Conservation (phyloP, 2,329 filamentous ascomycete species). For the Phyllosticta citriasiana region DNA sequence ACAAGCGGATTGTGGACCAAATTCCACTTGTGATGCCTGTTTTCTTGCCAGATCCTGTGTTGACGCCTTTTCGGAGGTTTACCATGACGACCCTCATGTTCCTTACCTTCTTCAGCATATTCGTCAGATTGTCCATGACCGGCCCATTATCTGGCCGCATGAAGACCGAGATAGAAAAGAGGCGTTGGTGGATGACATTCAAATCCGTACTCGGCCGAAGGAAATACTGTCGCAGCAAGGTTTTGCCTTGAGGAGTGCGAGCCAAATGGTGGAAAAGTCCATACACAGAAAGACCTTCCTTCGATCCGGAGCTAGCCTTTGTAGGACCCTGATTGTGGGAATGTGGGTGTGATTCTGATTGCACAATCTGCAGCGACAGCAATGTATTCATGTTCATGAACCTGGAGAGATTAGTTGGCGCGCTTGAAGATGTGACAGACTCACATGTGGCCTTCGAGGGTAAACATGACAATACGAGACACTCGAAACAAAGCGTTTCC, state of each 20-base stretch:
- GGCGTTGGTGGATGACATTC: conserved; percentile 57
- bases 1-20: conserved; percentile 64
- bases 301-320: conserved; percentile 51
- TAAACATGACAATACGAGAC: conserved; percentile 62
- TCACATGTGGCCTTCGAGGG: conserved; percentile 52
- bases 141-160: conserved; percentile 57
- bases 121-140: conserved; percentile 45
- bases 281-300: conserved; percentile 75
- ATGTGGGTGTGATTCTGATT: conserved; percentile 73
- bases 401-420: conserved; percentile 37
- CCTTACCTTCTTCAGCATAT: conserved; percentile 58
- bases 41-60: conserved; percentile 39
- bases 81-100: conserved; percentile 62
- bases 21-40: conserved; percentile 53
- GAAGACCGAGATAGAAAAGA: conserved; percentile 59
- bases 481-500: conserved; percentile 50
- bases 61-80: conserved; percentile 70
- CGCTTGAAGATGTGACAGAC: conserved; percentile 13
- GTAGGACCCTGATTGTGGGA: conserved; percentile 64
- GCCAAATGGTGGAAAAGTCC: conserved; percentile 69
- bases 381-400: conserved; percentile 76
- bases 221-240: conserved; percentile 67
- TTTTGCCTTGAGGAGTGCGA: conserved; percentile 68
- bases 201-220: conserved; percentile 66
- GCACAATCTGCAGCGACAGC: conserved; percentile 72